Conservation (phyloP, 257 asterid genomes). For the Solanum ossicruentum region DNA sequence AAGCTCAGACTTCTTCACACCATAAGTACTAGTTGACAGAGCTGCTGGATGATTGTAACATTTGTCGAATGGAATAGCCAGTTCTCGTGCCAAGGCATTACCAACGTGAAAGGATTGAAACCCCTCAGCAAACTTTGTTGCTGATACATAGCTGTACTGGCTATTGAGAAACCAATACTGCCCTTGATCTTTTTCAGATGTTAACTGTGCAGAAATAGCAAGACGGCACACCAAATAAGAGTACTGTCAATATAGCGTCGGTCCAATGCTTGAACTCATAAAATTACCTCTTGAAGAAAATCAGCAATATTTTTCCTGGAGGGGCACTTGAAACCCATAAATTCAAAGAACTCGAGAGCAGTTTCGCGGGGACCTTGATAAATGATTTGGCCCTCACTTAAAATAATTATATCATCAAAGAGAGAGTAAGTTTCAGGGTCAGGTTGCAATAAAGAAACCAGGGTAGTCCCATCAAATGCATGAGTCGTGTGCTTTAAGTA, state of each 20-base stretch:
- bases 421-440: conserved; percentile 83
- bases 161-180: conserved; percentile 54
- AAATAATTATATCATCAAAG: conserved; percentile 75
- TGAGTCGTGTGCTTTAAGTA: conserved; percentile 57
- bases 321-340: conserved; percentile 78
- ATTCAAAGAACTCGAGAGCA: conserved; percentile 46
- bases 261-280: conserved; percentile 1
- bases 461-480: conserved; percentile 54
- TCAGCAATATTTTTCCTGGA: conserved; percentile 78
- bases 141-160: conserved; percentile 37
- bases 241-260: neutral
- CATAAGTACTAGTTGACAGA: conserved; percentile 34
- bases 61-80: conserved; percentile 41
- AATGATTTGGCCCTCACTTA: conserved; percentile 71
- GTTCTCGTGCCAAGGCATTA: conserved; percentile 26
- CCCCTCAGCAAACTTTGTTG: conserved; percentile 42
- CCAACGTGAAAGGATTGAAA: conserved; percentile 50
- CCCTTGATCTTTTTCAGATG: conserved; percentile 62
- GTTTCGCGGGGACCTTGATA: conserved; percentile 79
- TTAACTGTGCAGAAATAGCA: conserved; percentile 26
- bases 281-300: conserved; percentile 67
- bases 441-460: conserved; percentile 81
- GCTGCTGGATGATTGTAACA: conserved; percentile 47
- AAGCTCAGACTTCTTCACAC: conserved; percentile 35
- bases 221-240: conserved; percentile 4